Evolutionary conservation across 306 rosid genomes (phyloP).

Genomic region (Ammopiptanthus mongolicus): DNA sequence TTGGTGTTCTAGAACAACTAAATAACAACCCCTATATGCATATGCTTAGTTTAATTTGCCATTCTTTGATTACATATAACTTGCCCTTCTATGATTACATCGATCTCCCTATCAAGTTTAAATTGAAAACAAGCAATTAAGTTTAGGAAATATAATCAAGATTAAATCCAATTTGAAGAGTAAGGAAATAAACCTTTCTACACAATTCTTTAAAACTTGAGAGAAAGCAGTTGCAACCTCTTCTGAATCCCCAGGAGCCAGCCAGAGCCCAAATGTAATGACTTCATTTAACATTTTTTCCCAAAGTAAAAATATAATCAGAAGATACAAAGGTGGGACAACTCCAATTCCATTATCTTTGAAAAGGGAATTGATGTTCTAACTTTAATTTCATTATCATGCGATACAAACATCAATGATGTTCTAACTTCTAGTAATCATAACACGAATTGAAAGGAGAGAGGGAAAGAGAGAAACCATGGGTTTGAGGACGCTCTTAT

Average conservation of each 20-base stretch:
- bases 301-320: neutral
- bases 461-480: too few relatives aligned
- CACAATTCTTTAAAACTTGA: slow-evolving; percentile 80
- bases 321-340: slow-evolving; percentile 1
- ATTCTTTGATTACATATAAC: too few relatives aligned
- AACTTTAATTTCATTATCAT: too few relatives aligned
- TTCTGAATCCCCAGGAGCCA: slow-evolving; percentile 97
- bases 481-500: too few relatives aligned
- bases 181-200: slow-evolving; percentile 60
- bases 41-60: neutral
- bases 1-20: neutral
- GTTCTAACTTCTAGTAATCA: too few relatives aligned
- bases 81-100: too few relatives aligned
- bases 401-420: too few relatives aligned
- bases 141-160: slow-evolving; percentile 22
- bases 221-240: slow-evolving; percentile 95
- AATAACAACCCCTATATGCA: neutral
- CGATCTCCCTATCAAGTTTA: too few relatives aligned
- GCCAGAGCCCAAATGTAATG: slow-evolving; percentile 88
- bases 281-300: slow-evolving; percentile 45
- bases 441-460: too few relatives aligned
- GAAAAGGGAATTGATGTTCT: slow-evolving; percentile 9
- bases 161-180: slow-evolving; percentile 17
- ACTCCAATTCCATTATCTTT: neutral
- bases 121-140: too few relatives aligned